Evolutionary conservation across 176 grass and related monocot species (phyloP).

Genomic region (Tillandsia leiboldiana): DNA sequence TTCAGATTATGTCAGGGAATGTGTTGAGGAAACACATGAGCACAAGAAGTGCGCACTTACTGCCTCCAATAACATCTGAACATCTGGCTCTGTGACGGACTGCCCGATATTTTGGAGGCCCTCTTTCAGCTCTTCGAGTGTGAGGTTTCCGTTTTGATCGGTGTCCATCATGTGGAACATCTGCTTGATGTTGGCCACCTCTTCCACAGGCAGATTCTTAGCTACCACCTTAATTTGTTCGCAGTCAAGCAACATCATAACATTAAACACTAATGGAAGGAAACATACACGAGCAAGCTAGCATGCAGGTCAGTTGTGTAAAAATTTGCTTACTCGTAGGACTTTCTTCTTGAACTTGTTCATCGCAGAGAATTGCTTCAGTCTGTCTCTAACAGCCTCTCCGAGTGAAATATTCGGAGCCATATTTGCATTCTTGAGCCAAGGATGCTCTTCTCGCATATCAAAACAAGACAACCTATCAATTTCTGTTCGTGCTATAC

Average conservation of each 20-base stretch:
- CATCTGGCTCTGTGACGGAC: slow-evolving; percentile 47
- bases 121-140: slow-evolving; percentile 64
- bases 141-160: slow-evolving; percentile 48
- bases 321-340: slow-evolving; percentile 43
- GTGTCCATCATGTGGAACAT: slow-evolving; percentile 90
- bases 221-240: slow-evolving; percentile 47
- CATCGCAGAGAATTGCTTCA: slow-evolving; percentile 87
- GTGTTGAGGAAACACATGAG: slow-evolving; percentile 1
- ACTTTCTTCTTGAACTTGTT: slow-evolving; percentile 96
- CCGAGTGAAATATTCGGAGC: slow-evolving; percentile 77
- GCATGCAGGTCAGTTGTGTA: too few relatives aligned
- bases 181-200: slow-evolving; percentile 50
- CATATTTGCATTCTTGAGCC: slow-evolving; percentile 54
- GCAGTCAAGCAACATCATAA: too few relatives aligned
- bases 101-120: slow-evolving; percentile 49
- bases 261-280: not conserved
- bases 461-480: slow-evolving; percentile 8
- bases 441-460: slow-evolving; percentile 58
- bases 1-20: not conserved
- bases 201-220: slow-evolving; percentile 46
- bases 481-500: not conserved
- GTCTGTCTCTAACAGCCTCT: slow-evolving; percentile 49
- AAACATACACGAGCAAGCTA: not conserved
- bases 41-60: slow-evolving; percentile 31
- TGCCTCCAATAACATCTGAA: slow-evolving; percentile 75